A percentile compares a stretch with the other conserved stretches of the same genome.
Conservation (phyloP, 2,329 filamentous ascomycete species). For the Ophiocordyceps australis region DNA sequence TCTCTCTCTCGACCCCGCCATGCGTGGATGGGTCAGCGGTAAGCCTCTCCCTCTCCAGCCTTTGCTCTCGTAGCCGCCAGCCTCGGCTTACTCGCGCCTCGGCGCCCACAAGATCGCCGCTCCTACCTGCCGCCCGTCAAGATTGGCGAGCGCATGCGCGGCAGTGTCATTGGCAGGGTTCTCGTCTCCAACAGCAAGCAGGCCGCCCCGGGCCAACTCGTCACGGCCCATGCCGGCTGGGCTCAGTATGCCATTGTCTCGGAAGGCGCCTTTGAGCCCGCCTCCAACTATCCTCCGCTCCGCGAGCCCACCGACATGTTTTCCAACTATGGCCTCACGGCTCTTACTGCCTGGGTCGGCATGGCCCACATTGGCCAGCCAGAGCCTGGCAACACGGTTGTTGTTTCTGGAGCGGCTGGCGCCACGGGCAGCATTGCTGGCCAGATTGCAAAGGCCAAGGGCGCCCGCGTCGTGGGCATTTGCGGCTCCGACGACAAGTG, state of each 20-base stretch:
- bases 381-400: conserved; percentile 53
- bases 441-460: conserved; percentile 62
- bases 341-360: conserved; percentile 61
- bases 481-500: conserved; percentile 52
- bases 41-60: conserved; percentile 3
- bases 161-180: conserved; percentile 39
- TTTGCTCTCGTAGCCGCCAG: too few species aligned
- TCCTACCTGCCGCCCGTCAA: conserved; percentile 53
- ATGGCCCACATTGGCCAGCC: conserved; percentile 50
- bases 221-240: conserved; percentile 41
- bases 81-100: too few species aligned
- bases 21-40: conserved; percentile 55
- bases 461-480: conserved; percentile 41
- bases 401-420: conserved; percentile 61
- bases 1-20: conserved; percentile 56
- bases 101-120: conserved; percentile 15
- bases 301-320: conserved; percentile 37
- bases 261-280: conserved; percentile 27
- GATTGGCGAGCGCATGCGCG: conserved; percentile 52
- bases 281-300: conserved; percentile 20
- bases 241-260: conserved; percentile 42
- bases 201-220: conserved; percentile 38
- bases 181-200: conserved; percentile 37
- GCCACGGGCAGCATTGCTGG: conserved; percentile 61
- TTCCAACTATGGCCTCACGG: conserved; percentile 46